Conservation (phyloP, 148 eudicot genomes). For the Euryodendron excelsum region DNA sequence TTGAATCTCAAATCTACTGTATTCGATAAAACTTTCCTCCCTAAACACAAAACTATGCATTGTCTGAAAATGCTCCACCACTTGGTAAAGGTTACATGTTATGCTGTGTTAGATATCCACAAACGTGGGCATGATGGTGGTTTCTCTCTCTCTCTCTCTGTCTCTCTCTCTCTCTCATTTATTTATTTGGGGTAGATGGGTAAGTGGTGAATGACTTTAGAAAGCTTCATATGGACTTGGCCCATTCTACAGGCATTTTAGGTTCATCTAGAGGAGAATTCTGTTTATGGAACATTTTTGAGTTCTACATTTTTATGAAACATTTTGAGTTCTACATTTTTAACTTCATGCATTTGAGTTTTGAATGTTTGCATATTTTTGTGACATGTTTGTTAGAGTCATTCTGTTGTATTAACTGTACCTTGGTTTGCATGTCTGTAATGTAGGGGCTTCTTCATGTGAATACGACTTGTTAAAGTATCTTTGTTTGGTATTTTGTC, state of each 20-base stretch:
- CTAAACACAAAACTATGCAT: neutral
- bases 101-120: neutral
- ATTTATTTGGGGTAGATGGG: neutral
- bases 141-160: no score
- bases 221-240: neutral
- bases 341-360: neutral
- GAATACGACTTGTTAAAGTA: neutral
- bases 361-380: neutral
- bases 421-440: neutral
- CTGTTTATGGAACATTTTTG: neutral
- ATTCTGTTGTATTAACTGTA: neutral
- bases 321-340: neutral
- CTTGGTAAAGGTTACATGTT: neutral
- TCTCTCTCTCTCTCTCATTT: neutral
- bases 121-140: neutral
- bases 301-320: neutral
- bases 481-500: neutral
- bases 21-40: neutral
- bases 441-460: neutral
- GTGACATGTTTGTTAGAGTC: neutral
- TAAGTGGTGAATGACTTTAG: neutral
- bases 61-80: neutral
- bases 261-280: neutral
- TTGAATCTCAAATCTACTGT: neutral
- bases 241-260: neutral